A percentile compares a stretch with the other conserved stretches of the same genome.
Evolutionary conservation across 1,284 basidiomycete genomes (phyloP).

Genomic region (Irpex lacteus): DNA sequence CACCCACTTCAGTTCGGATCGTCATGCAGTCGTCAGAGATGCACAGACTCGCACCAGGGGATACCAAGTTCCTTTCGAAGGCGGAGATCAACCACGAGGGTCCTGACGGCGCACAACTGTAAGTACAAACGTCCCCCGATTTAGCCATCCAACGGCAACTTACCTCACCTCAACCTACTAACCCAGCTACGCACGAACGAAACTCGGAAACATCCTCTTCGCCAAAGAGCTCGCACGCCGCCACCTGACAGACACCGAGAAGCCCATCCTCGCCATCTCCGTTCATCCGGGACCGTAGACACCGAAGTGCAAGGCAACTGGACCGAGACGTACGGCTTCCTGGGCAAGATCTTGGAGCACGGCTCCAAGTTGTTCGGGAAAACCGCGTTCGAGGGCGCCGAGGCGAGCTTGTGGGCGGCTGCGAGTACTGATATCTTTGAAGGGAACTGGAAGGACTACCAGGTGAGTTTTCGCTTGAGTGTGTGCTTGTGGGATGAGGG

Average conservation of each 20-base stretch:
- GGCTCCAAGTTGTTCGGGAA: constrained; percentile 22
- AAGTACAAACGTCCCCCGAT: background rate
- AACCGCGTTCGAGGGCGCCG: constrained; percentile 29
- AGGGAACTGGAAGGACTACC: constrained; percentile 29
- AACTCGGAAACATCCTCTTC: constrained; percentile 27
- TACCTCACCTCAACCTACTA: too few species aligned
- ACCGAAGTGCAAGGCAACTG: constrained; percentile 29
- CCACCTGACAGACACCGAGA: constrained; percentile 17
- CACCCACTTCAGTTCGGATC: constrained; percentile 27
- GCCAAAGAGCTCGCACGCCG: constrained; percentile 25
- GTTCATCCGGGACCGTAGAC: constrained; percentile 30
- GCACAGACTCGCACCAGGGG: constrained; percentile 23
- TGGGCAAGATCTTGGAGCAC: constrained; percentile 24
- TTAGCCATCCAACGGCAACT: too few species aligned
- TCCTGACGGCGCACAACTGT: constrained; percentile 24
- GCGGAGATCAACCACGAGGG: constrained; percentile 28
- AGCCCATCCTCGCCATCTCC: constrained; percentile 26
- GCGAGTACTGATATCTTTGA: constrained; percentile 27
- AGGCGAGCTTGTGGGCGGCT: constrained; percentile 31
- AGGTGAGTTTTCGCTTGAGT: constrained; percentile 18
- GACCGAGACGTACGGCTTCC: constrained; percentile 25
- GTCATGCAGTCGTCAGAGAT: constrained; percentile 31
- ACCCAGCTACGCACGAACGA: constrained; percentile 26
- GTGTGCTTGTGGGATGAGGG: background rate
- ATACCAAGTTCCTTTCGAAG: constrained; percentile 26